These are phyloP conservation scores for Hygrocybe coccinea DNA, from an alignment of 768 basidiomycete species.

Conservation along the genomic window DNA sequence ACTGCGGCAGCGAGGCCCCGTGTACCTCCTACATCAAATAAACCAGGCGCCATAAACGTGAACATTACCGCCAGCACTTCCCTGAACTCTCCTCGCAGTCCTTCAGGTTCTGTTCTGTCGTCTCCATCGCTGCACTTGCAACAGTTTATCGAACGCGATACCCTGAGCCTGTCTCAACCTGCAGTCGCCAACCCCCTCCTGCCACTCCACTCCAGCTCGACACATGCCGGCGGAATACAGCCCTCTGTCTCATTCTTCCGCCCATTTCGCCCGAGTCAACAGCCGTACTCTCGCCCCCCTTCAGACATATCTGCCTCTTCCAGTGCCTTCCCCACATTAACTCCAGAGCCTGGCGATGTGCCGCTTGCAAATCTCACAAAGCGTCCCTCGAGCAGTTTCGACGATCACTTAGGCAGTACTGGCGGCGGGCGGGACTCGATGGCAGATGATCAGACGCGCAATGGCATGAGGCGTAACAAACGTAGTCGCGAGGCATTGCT, in stretches of 20 bases:
- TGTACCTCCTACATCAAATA: constrained; percentile 16
- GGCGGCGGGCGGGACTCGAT: background rate
- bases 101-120: constrained; percentile 2
- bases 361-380: constrained; percentile 38
- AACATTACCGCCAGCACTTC: background rate
- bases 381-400: constrained; percentile 40
- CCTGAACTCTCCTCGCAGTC: background rate
- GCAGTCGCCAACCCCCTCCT: constrained; percentile 13
- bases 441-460: constrained; percentile 20
- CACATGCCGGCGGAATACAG: constrained; percentile 70
- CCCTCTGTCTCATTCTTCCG: constrained; percentile 78
- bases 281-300: constrained; percentile 40
- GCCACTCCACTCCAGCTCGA: constrained; percentile 32
- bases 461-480: constrained; percentile 43
- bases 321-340: constrained; percentile 13
- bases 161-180: constrained; percentile 6
- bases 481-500: constrained; percentile 71
- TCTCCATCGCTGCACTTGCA: constrained; percentile 16
- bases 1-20: constrained; percentile 19
- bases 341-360: constrained; percentile 28
- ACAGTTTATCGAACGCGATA: constrained; percentile 6
- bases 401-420: constrained; percentile 31
- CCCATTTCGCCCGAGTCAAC: constrained; percentile 56
- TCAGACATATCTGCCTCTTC: constrained; percentile 32
- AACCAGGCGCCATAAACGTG: constrained; percentile 16